A percentile compares a stretch with the other conserved stretches of the same genome.
phyloP scores from a whole-genome alignment of 2,329 filamentous ascomycete genomes.

The Penicillium polonicum region DNA sequence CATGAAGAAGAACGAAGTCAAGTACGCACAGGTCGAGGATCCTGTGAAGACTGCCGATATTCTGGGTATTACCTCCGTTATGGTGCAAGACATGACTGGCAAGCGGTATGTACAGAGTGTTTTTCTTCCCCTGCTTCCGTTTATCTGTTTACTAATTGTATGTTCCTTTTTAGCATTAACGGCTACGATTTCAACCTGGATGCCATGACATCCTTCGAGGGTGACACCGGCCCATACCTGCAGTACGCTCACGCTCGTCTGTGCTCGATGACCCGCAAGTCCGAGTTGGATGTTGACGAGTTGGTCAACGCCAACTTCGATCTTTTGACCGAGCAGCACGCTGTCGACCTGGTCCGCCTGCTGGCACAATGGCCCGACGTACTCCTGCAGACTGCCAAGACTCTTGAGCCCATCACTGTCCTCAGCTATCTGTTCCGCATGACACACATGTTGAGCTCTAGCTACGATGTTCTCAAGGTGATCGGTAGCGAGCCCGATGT shows the following conservation, averaged over 20 bases:
- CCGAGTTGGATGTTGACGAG: slow-evolving; percentile 48
- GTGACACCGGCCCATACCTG: slow-evolving; percentile 64
- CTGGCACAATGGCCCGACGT: slow-evolving; percentile 66
- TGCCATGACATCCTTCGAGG: slow-evolving; percentile 65
- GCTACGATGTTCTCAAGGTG: slow-evolving; percentile 63
- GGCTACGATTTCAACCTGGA: slow-evolving; percentile 66
- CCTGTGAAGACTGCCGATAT: slow-evolving; percentile 80
- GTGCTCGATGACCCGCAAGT: slow-evolving; percentile 60
- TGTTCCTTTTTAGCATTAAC: slow-evolving; percentile 50
- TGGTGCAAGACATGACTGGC: slow-evolving; percentile 97
- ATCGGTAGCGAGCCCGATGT: slow-evolving; percentile 59
- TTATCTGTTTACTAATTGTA: slow-evolving; percentile 44
- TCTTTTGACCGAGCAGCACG: slow-evolving; percentile 62
- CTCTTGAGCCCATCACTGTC: slow-evolving; percentile 66
- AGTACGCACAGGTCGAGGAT: slow-evolving; percentile 86
- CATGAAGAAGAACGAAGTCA: slow-evolving; percentile 85
- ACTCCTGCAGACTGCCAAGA: slow-evolving; percentile 62
- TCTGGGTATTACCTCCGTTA: slow-evolving; percentile 89
- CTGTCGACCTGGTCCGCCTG: slow-evolving; percentile 60
- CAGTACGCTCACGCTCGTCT: slow-evolving; percentile 64
- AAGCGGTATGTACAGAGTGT: slow-evolving; percentile 63
- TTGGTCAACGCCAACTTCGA: slow-evolving; percentile 57
- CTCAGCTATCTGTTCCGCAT: slow-evolving; percentile 67
- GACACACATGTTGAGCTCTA: slow-evolving; percentile 60
- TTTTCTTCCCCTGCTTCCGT: slow-evolving; percentile 29